Evolutionary conservation across 2,329 filamentous ascomycete genomes (phyloP).

Genomic region (Colletotrichum sp.): DNA sequence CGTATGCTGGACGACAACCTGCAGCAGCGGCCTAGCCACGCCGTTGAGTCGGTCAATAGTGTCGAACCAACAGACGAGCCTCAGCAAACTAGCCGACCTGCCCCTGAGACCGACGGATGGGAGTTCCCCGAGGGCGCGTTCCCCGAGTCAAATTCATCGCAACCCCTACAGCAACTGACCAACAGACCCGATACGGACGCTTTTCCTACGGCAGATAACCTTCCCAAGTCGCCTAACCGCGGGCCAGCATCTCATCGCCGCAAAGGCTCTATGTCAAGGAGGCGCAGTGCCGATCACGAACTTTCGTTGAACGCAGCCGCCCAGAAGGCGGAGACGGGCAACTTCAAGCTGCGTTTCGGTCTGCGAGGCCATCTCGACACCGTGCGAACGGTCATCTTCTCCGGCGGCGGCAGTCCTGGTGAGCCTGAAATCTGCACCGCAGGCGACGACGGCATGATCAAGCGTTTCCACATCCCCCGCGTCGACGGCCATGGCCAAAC

Average conservation of each 20-base stretch:
- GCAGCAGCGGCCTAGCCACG: constrained; percentile 37
- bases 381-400: constrained; percentile 94
- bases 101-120: constrained; percentile 77
- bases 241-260: constrained; percentile 73
- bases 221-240: constrained; percentile 80
- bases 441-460: constrained; percentile 94
- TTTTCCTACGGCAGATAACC: constrained; percentile 82
- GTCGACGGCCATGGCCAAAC: constrained; percentile 62
- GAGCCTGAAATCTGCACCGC: constrained; percentile 97
- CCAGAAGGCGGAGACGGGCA: constrained; percentile 72
- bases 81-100: constrained; percentile 35
- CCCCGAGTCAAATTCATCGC: constrained; percentile 55
- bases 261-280: constrained; percentile 78
- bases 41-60: constrained; percentile 41
- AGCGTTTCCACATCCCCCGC: constrained; percentile 93
- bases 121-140: constrained; percentile 86
- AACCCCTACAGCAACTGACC: constrained; percentile 48
- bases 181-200: constrained; percentile 84
- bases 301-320: constrained; percentile 52
- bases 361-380: constrained; percentile 92
- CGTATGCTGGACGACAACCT: constrained; percentile 37
- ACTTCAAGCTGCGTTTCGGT: constrained; percentile 92
- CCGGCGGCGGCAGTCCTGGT: constrained; percentile 90
- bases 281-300: constrained; percentile 73
- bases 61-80: constrained; percentile 46